phyloP scores from a whole-genome alignment of 2,329 filamentous ascomycete genomes.

The Coniochaeta hoffmannii region DNA sequence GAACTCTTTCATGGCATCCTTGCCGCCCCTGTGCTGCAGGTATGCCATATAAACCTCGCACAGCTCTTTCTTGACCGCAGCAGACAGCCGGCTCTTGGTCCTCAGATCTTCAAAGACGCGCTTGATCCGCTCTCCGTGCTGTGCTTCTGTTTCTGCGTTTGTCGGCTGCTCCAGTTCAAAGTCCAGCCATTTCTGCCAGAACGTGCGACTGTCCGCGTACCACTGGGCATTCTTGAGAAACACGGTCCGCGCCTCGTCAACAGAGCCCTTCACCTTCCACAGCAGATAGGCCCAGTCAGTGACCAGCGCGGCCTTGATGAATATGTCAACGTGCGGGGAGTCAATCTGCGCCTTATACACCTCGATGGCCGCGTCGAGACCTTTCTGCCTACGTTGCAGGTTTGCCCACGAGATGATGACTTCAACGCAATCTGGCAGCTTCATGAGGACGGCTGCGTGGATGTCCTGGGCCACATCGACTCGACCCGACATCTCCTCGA shows the following conservation, averaged over 20 bases:
- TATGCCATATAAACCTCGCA: constrained; percentile 75
- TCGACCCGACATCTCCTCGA: constrained; percentile 79
- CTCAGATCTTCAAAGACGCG: constrained; percentile 71
- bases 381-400: constrained; percentile 73
- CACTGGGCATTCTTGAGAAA: constrained; percentile 77
- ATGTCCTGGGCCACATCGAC: constrained; percentile 76
- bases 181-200: constrained; percentile 83
- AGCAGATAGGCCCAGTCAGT: constrained; percentile 81
- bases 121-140: constrained; percentile 69
- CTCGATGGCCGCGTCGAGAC: constrained; percentile 76
- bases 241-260: constrained; percentile 73
- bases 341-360: constrained; percentile 78
- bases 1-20: constrained; percentile 81
- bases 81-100: constrained; percentile 62
- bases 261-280: constrained; percentile 79
- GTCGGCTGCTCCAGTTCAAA: constrained; percentile 85
- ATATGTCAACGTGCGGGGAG: constrained; percentile 61
- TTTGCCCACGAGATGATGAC: constrained; percentile 86
- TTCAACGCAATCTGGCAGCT: constrained; percentile 75
- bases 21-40: constrained; percentile 72
- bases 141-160: constrained; percentile 52
- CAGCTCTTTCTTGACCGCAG: constrained; percentile 64
- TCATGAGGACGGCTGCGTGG: constrained; percentile 69
- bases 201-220: constrained; percentile 77
- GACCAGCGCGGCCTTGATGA: constrained; percentile 79